These are phyloP conservation scores for Avena sativa DNA, from an alignment of 176 grass and related monocot genomes.

Conservation along the genomic window DNA sequence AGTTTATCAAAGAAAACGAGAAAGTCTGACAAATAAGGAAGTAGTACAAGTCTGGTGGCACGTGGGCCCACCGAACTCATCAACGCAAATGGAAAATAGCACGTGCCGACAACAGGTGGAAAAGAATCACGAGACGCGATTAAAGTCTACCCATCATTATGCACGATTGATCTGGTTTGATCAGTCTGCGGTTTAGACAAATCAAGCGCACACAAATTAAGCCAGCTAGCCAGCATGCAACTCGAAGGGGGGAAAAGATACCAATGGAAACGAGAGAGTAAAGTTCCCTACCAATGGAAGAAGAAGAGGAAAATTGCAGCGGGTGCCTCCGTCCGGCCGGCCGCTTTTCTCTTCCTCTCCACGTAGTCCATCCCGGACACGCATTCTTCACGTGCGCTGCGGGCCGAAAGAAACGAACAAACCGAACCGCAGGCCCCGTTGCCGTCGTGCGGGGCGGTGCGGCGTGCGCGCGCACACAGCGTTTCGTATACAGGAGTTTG, in stretches of 20 bases:
- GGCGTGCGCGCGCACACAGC: neutral
- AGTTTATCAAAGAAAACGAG: neutral
- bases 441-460: neutral
- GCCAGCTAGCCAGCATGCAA: neutral
- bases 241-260: neutral
- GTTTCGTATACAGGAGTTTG: neutral
- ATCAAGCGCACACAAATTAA: neutral
- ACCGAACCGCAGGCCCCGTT: neutral
- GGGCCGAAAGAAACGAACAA: constrained; percentile 21
- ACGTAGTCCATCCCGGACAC: neutral
- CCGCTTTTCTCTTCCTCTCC: neutral
- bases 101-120: neutral
- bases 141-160: neutral
- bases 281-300: neutral
- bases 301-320: neutral
- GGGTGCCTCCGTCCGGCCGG: neutral
- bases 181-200: constrained; percentile 35
- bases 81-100: neutral
- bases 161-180: neutral
- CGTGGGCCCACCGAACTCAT: neutral
- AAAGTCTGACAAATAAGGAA: neutral
- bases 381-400: constrained; percentile 55
- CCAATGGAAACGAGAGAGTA: neutral
- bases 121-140: neutral
- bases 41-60: neutral